A percentile compares a stretch with the other conserved stretches of the same genome.
Conservation (phyloP, 2,329 filamentous ascomycete genomes). For the Orbilia blumenaviensis region DNA sequence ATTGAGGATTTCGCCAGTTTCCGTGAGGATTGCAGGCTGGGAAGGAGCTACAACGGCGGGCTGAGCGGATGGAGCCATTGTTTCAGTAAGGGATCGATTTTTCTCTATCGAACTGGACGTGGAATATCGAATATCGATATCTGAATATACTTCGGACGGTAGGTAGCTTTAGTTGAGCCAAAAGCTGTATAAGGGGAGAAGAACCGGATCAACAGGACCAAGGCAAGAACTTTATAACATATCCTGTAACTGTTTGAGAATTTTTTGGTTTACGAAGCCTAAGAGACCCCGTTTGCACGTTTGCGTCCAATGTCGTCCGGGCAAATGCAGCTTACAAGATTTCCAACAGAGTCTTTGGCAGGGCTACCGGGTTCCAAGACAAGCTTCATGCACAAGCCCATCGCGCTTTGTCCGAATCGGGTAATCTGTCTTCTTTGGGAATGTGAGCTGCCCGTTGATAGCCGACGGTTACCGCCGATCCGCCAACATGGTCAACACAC, state of each 20-base stretch:
- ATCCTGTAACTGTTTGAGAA: not conserved
- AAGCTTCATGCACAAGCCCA: slow-evolving; percentile 15
- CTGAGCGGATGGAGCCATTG: slow-evolving; percentile 69
- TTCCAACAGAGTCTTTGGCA: not conserved
- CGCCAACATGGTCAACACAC: slow-evolving; percentile 47
- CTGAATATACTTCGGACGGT: too few species aligned
- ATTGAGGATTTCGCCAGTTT: slow-evolving; percentile 57
- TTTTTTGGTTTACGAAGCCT: slow-evolving; percentile 37
- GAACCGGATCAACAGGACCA: slow-evolving; percentile 43
- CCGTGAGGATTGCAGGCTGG: slow-evolving; percentile 62
- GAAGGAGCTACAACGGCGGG: not conserved
- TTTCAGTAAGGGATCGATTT: too few species aligned
- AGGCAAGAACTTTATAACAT: slow-evolving; percentile 52
- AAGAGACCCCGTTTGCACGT: not conserved
- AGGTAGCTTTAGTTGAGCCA: not conserved
- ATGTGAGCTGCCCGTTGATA: slow-evolving; percentile 60
- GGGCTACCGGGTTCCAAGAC: slow-evolving; percentile 4
- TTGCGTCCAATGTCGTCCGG: not conserved
- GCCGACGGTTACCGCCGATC: slow-evolving; percentile 62
- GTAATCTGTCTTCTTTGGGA: slow-evolving; percentile 53
- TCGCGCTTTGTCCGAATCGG: slow-evolving; percentile 48
- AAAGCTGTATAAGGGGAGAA: not conserved
- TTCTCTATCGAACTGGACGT: too few species aligned
- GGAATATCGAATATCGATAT: too few species aligned
- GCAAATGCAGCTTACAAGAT: slow-evolving; percentile 5